Percentiles rank a stretch among this genome's conserved stretches.
Evolutionary conservation across 108 stramenopile genomes (phyloP).

Genomic region (Nitzschia sp.): DNA sequence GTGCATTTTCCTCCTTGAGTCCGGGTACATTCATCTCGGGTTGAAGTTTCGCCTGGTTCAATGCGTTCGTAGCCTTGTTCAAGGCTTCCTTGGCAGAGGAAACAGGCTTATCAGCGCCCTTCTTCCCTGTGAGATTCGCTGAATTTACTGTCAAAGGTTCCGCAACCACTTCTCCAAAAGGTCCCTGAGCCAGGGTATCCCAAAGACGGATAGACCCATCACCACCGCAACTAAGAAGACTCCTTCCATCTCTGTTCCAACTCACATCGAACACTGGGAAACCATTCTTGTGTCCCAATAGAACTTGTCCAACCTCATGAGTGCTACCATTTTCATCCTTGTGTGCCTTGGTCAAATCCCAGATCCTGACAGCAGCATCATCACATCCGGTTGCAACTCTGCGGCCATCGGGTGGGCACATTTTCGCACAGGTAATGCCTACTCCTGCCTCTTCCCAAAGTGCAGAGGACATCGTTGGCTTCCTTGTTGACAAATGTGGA

Average conservation of each 20-base stretch:
- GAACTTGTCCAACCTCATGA: constrained; percentile 48
- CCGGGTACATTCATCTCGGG: constrained; percentile 63
- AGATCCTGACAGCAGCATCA: constrained; percentile 78
- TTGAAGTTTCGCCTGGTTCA: constrained; percentile 8
- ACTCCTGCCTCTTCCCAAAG: constrained; percentile 80
- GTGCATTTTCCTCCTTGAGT: constrained; percentile 51
- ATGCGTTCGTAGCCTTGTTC: constrained; percentile 23
- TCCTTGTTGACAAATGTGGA: background rate
- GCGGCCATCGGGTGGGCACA: constrained; percentile 78
- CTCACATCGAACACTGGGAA: constrained; percentile 86
- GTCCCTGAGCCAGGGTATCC: constrained; percentile 82
- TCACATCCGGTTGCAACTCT: constrained; percentile 82
- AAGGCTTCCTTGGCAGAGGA: constrained; percentile 30
- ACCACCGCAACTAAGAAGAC: constrained; percentile 80
- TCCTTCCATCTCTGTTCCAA: constrained; percentile 84
- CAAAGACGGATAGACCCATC: constrained; percentile 85
- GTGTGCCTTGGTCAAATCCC: constrained; percentile 31
- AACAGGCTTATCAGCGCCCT: constrained; percentile 11
- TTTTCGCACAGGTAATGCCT: constrained; percentile 72
- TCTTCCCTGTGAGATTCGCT: constrained; percentile 28
- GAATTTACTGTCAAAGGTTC: constrained; percentile 11
- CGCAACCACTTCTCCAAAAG: constrained; percentile 56
- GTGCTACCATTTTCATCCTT: constrained; percentile 25
- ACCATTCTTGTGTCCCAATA: constrained; percentile 88
- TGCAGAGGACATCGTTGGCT: constrained; percentile 11